Base-by-base conservation (phyloP, 495 filamentous ascomycete species). In the Zalerion maritima region DNA sequence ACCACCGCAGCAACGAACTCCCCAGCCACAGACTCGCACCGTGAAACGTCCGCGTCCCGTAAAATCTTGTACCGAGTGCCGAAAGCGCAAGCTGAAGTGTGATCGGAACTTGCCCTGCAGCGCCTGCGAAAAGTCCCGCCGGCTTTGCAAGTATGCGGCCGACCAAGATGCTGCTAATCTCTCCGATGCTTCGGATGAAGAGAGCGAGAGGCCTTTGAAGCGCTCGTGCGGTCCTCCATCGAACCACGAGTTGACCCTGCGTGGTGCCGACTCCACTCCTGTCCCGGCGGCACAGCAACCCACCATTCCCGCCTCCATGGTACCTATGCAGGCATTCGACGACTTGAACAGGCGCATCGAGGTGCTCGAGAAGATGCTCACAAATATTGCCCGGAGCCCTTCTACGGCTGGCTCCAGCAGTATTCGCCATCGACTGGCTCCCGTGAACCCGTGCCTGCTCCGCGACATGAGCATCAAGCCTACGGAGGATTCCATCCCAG, bases 61-160 rank as follows among this genome's bases (percentile, higher is more conserved):
- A 18, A 58, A 58, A 45, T 54, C 49, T 3, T 58, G 54, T 35
- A 34, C 50, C 26, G 54, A 52, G 34, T 64, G 69, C 42, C 68
- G 70, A 35, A 65, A 64, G 44, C 55, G 69, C 13, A 74, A 74
- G 36, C 54, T 72, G 20, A 67, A 60, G 37, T 74, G 69, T 41
- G 68, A 74, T 42, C 60, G 68, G 15, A 58, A 60, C 14, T 43
- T 62, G 6, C 65, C 62, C 5, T 74, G 69, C 37, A 61, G 67
- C 14, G 60, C 68, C 6, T 74, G 69, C 32, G 63, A 71, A 25
- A 71, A 71, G 52, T 41, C 54, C 7, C 49, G 48, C 29, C 46
- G 54, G 12, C 15, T 26, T 20, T 58, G 54, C 35, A 45, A 44
- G 24, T 58, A 58, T 21, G 40, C 50, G 10, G 36, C 50, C 2